Evolutionary conservation across 148 eudicot genomes (phyloP).

Genomic region (Diospyros lotus): DNA sequence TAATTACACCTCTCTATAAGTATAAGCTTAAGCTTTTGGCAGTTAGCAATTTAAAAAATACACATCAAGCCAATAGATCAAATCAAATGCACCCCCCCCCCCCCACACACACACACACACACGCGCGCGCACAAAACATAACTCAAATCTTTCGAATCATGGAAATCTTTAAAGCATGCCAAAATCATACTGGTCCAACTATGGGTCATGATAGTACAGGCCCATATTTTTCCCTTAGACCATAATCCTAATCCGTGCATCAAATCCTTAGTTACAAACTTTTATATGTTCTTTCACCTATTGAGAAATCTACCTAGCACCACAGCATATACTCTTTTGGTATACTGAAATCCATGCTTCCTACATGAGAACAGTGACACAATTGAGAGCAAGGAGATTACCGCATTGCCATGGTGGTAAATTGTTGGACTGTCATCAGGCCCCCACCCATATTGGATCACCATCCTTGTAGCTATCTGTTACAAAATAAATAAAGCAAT

Average conservation of each 20-base stretch:
- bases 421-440: constrained; percentile 79
- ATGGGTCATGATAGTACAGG: neutral
- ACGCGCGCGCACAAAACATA: too few relatives aligned
- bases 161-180: neutral
- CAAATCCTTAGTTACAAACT: neutral
- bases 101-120: too few relatives aligned
- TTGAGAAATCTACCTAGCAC: neutral
- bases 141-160: neutral
- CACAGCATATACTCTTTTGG: neutral
- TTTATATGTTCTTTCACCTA: neutral
- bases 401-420: constrained; percentile 79
- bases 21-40: too few relatives aligned
- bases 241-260: neutral
- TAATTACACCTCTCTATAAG: too few relatives aligned
- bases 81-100: neutral
- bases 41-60: neutral
- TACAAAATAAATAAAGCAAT: constrained; percentile 12
- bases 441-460: constrained; percentile 91
- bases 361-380: neutral
- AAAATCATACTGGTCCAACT: neutral
- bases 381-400: constrained; percentile 28
- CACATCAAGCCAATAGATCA: constrained; percentile 8
- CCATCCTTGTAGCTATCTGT: constrained; percentile 97
- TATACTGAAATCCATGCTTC: neutral
- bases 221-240: neutral